Evolutionary conservation across 2,329 filamentous ascomycete genomes (phyloP), one percentile per base, ranked within the genome.

Genomic region (Aspergillus sp.): DNA sequence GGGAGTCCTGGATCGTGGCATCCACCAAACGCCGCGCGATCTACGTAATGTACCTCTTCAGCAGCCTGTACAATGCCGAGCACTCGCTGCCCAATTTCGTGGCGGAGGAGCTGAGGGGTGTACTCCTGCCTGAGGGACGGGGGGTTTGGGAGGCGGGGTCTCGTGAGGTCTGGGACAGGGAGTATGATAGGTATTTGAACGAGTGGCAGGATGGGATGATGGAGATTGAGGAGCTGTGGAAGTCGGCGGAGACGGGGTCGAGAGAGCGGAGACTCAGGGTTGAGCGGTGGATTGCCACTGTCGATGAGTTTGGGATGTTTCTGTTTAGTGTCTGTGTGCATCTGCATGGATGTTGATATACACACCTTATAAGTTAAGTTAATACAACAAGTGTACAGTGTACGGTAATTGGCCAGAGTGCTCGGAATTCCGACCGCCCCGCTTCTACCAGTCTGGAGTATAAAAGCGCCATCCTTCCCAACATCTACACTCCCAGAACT

Each of bases 281-380:
- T 1, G 79, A 82, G 27, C 67, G 64, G 17, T 85, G 83, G 83
- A 55, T 85, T 6, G 76, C 80, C 52, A 66, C 68, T 15, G 67
- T 82, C 1, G 83, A 85, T 62, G 82, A 82, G 49, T 84, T 79
- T 66, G 82, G 82, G 1, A 82, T 75, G 19, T 81, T 83, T 79
- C 50, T 85, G 1, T 84, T 81, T 60, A 73, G 79, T 6, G 62
- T 66, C n/a, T 68, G 64, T 27, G 60, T 57, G 4, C 68, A 69
- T 64, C 62, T 69, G 6, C 69, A 70, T 59, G 69, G 69, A 1
- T 67, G 66, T 59, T 71, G 41, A 57, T n/a, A n/a, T n/a, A n/a
- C n/a, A n/a, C n/a, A n/a, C n/a, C n/a, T n/a, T n/a, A n/a, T n/a
- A n/a, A n/a, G n/a, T n/a, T n/a, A n/a, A n/a, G n/a, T n/a, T n/a